Evolutionary conservation across 1,284 basidiomycete genomes (phyloP).

Genomic region (Moesziomyces parantarcticus): DNA sequence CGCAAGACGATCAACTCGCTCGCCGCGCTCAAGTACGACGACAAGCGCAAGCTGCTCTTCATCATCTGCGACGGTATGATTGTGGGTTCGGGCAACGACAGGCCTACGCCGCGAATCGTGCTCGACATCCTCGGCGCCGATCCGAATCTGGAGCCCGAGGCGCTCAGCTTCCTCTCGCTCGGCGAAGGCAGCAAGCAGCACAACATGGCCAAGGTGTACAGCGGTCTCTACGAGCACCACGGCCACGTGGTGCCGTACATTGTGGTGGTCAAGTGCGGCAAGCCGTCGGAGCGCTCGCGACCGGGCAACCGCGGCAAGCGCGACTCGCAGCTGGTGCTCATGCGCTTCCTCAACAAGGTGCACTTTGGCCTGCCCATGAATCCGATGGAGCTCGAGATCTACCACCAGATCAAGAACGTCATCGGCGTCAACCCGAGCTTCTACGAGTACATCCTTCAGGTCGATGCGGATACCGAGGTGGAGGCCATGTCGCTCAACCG

Average conservation of each 20-base stretch:
- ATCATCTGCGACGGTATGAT: constrained; percentile 99
- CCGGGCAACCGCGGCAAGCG: constrained; percentile 80
- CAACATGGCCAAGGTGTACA: constrained; percentile 98
- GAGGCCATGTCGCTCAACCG: constrained; percentile 86
- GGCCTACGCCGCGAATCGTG: constrained; percentile 77
- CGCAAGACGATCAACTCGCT: constrained; percentile 92
- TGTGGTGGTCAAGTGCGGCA: constrained; percentile 95
- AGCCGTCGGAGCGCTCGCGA: constrained; percentile 88
- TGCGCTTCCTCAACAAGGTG: constrained; percentile 98
- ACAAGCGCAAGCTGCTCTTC: constrained; percentile 94
- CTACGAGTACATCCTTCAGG: constrained; percentile 96
- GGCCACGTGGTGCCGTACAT: constrained; percentile 97
- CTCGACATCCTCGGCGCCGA: constrained; percentile 96
- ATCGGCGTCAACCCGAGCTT: constrained; percentile 98
- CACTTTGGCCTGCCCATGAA: constrained; percentile 98
- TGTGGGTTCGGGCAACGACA: constrained; percentile 87
- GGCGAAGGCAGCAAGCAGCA: constrained; percentile 96
- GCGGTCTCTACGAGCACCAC: constrained; percentile 90
- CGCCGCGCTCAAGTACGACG: constrained; percentile 93
- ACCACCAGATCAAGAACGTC: constrained; percentile 99
- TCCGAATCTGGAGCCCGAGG: constrained; percentile 91
- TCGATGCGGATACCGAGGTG: constrained; percentile 93
- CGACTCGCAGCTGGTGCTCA: constrained; percentile 93
- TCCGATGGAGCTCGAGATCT: constrained; percentile 95
- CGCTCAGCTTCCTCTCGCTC: constrained; percentile 89